Base-by-base conservation (phyloP, 345 rosid species). In the Citrus australasica region DNA sequence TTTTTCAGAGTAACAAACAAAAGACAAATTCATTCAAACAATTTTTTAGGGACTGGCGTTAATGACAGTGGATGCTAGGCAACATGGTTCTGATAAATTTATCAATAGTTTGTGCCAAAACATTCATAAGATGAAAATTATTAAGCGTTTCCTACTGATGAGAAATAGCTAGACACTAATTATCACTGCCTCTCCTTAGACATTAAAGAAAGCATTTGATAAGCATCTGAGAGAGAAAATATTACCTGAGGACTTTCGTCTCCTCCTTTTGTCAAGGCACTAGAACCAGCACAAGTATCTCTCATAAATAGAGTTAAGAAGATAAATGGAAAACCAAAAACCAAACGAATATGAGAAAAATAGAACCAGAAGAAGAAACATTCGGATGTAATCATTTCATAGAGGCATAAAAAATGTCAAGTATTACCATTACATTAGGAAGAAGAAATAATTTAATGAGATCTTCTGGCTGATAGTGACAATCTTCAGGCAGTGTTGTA, bases 381-480 rank as follows among this genome's bases (percentile, higher is more conserved):
- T 21, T 55, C 14, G 48, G 75, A 40, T 25, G 28, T 25, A 71
- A 68, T 40, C 64, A 40, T 61, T 65, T n/a, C 33, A 55, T 35
- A 38, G 67, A 55, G 71, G 37, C 46, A 35, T 67, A 66, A 59
- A 46, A 16, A 46, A 22, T 71, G 63, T 25, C 68, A 79, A 75
- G 55, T 59, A 77, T 81, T 94, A 95, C 99, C 98, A 87, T 86
- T 56, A 85, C 81, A 77, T 91, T 85, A 10, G 99, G 99, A 37
- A 92, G 87, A 80, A 94, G 92, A 84, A 96, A 96, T 67, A 96
- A 84, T 82, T 94, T 96, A 74, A 92, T 90, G 70, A 96, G 93
- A 83, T 87, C 81, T 87, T 94, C 98, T 46, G 98, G 99, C 83
- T 92, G 98, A 83, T 91, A 96, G 84, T 96, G 99, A 79, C 97